Base-by-base conservation (phyloP, 257 asterid species). In the Apocynum venetum region DNA sequence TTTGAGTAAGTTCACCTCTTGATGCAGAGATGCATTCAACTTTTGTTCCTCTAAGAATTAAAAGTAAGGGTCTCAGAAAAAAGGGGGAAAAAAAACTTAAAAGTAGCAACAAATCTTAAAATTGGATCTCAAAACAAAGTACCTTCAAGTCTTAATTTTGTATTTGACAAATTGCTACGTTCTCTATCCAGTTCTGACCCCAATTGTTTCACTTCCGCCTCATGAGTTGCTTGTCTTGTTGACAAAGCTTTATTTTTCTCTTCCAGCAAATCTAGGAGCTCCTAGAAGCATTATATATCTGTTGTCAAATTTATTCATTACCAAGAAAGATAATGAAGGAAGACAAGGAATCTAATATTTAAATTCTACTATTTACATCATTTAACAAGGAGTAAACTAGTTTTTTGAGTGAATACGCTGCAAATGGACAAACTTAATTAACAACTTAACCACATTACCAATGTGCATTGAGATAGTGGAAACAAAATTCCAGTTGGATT, bases 41-140 rank as follows among this genome's bases (percentile, higher is more conserved):
- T 85, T 93, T 95, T 90, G 93, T 88, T 91, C 98, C 88, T 91
- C 99, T 96, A 85, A 71, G 82, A 82, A 79, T 81, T 67, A 69
- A 82, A 78, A 48, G 79, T 65, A 83, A 77, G 83, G 59, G 41
- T 48, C 85, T 79, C 57, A 72, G 77, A 25, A 14, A 55, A 55
- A 70, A 46, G 3, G 49, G 49, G 7, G 7, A 64, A 57, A 38
- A 48, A 72, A 69, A 75, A 44, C 25, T 9, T 71, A 20, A 61
- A 74, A 55, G 12, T 52, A 17, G 44, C 14, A 59, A 52, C 14
- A 52, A 41, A 31, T 77, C 65, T 31, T 71, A 55, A 7, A 40
- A 40, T 8, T 13, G 49, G 49, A 65, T 25, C 31, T 81, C 73
- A 63, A 35, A 51, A 76, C 68, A 38, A 74, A 63, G 55, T 85